Evolutionary conservation across 805 yeast species (phyloP).

Genomic region (Wilhelminamyces savonicus): DNA sequence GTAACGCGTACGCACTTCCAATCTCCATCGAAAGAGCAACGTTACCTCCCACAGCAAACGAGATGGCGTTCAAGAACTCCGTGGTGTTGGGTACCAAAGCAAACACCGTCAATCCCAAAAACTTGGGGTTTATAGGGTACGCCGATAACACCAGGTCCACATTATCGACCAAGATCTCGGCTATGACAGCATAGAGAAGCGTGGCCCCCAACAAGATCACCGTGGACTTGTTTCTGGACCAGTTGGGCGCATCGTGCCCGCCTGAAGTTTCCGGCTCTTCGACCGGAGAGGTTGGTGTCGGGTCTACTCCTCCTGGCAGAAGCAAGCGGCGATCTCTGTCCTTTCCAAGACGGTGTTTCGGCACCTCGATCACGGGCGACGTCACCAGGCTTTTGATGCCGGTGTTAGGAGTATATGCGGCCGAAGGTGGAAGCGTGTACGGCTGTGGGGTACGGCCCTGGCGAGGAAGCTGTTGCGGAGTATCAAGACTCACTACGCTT

Average conservation of each 20-base stretch:
- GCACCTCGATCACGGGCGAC: constrained; percentile 13
- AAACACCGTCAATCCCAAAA: constrained; percentile 88
- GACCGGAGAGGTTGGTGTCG: neutral
- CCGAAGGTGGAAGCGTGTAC: constrained; percentile 9
- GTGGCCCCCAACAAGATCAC: constrained; percentile 81
- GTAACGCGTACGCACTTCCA: constrained; percentile 95
- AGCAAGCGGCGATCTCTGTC: neutral
- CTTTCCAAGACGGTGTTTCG: constrained; percentile 8
- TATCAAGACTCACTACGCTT: constrained; percentile 28
- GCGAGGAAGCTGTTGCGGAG: constrained; percentile 6
- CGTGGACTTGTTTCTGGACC: constrained; percentile 84
- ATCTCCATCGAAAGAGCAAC: constrained; percentile 96
- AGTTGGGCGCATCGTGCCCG: constrained; percentile 95
- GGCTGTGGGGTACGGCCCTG: constrained; percentile 4
- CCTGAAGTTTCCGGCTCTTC: constrained; percentile 36
- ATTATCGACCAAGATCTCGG: constrained; percentile 88
- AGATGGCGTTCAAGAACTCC: constrained; percentile 92
- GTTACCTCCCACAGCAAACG: constrained; percentile 93
- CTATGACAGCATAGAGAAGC: constrained; percentile 81
- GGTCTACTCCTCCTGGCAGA: neutral
- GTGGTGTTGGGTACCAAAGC: constrained; percentile 97
- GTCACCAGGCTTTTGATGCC: constrained; percentile 6
- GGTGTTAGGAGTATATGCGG: constrained; percentile 3
- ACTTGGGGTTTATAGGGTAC: constrained; percentile 83
- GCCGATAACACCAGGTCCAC: constrained; percentile 79